Evolutionary conservation across 805 yeast species (phyloP).

Genomic region (Saccharomycopsis malanga): DNA sequence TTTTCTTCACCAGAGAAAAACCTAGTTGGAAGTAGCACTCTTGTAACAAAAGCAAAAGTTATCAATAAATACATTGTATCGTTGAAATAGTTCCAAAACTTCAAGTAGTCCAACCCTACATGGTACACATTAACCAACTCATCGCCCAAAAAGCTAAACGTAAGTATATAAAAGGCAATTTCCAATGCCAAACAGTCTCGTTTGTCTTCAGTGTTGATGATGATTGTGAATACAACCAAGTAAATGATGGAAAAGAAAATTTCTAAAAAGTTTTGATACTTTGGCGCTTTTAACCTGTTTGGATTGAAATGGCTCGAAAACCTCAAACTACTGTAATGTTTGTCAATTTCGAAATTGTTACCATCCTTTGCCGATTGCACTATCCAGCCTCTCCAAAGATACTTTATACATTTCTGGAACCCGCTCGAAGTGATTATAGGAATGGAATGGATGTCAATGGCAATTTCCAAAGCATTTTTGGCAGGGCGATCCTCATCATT

Average conservation of each 20-base stretch:
- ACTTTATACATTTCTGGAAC: conserved; percentile 76
- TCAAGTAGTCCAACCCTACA: conserved; percentile 62
- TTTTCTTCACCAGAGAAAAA: conserved; percentile 25
- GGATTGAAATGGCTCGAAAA: conserved; percentile 67
- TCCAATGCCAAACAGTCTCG: conserved; percentile 41
- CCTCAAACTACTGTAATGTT: conserved; percentile 54
- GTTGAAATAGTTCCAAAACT: conserved; percentile 74
- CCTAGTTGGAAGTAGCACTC: conserved; percentile 31
- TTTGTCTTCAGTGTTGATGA: conserved; percentile 28
- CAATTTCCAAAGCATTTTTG: conserved; percentile 68
- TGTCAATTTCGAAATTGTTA: conserved; percentile 56
- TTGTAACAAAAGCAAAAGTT: conserved; percentile 43
- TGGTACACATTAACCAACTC: conserved; percentile 67
- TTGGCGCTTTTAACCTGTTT: conserved; percentile 75
- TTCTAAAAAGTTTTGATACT: conserved; percentile 70
- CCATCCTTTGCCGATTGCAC: conserved; percentile 67
- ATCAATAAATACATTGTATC: conserved; percentile 58
- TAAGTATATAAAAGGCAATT: conserved; percentile 51
- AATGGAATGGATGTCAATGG: conserved; percentile 79
- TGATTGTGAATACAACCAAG: conserved; percentile 51
- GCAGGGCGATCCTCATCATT: conserved; percentile 57
- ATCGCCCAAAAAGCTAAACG: conserved; percentile 59
- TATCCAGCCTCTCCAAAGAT: conserved; percentile 94
- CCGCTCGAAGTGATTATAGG: conserved; percentile 72
- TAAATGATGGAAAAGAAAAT: conserved; percentile 59